A percentile compares a stretch with the other conserved stretches of the same genome.
Conservation (phyloP, 805 yeast species). For the Ogataea pignaliae region DNA sequence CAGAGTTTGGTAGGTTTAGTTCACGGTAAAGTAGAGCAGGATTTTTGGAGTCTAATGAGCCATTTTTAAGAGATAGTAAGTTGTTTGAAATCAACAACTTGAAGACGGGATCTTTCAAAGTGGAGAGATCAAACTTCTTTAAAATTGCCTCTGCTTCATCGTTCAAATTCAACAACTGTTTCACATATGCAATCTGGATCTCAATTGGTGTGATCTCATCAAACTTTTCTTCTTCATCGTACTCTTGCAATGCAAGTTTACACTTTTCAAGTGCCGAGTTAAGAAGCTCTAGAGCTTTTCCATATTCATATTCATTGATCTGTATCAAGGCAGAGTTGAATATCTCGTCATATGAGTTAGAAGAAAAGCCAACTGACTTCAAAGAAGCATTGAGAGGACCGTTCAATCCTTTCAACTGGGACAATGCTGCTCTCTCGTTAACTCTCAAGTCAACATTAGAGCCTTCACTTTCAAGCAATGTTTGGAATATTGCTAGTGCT, state of each 20-base stretch:
- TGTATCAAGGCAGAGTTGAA: conserved; percentile 57
- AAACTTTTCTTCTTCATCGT: conserved; percentile 41
- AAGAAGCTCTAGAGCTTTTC: conserved; percentile 39
- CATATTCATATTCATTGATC: conserved; percentile 37
- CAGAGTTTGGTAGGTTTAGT: conserved; percentile 26
- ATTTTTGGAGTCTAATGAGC: conserved; percentile 6
- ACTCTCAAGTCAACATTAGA: conserved; percentile 43
- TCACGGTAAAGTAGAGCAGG: conserved; percentile 28
- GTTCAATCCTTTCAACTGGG: conserved; percentile 35
- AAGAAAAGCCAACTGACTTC: conserved; percentile 1
- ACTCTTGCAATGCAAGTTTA: conserved; percentile 32
- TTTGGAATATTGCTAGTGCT: conserved; percentile 44
- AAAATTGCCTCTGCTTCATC: conserved; percentile 36
- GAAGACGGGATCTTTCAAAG: conserved; percentile 35
- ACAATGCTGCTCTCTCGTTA: conserved; percentile 65
- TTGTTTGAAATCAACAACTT: conserved; percentile 44
- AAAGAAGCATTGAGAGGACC: not conserved
- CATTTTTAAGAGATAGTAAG: conserved; percentile 27
- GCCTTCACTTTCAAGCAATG: conserved; percentile 37
- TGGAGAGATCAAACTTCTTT: conserved; percentile 27
- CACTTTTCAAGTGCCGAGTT: conserved; percentile 43
- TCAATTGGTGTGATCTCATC: conserved; percentile 57
- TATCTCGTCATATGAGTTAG: conserved; percentile 46
- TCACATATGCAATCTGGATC: conserved; percentile 55
- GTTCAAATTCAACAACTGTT: conserved; percentile 34